A percentile compares a stretch with the other conserved stretches of the same genome.
phyloP scores from a whole-genome alignment of 78 protist genomes.

The Dictyostelium capitatum region DNA sequence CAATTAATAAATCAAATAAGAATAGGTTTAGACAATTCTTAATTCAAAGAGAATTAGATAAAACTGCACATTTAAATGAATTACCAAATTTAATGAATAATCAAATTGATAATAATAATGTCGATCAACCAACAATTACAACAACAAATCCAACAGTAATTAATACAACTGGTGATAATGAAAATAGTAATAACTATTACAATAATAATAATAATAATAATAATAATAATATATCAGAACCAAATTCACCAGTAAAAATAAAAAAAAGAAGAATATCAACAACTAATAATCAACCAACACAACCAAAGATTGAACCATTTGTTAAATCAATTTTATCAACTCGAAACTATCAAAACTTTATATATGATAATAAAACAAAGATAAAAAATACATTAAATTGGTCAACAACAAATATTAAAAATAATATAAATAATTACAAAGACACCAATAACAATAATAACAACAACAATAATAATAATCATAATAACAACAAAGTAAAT shows the following conservation, averaged over 20 bases:
- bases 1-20: not conserved
- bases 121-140: not conserved
- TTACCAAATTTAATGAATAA: not conserved
- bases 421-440: conserved; percentile 10
- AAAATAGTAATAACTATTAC: not conserved
- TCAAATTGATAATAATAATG: not conserved
- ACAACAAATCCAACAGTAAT: not conserved
- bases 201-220: too few relatives aligned
- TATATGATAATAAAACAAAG: not conserved
- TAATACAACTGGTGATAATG: not conserved
- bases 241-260: not conserved
- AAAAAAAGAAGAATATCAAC: conserved; percentile 4
- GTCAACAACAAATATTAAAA: not conserved
- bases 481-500: not conserved
- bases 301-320: not conserved
- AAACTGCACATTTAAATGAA: not conserved
- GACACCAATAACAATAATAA: conserved; percentile 10
- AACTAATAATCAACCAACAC: not conserved
- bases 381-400: not conserved
- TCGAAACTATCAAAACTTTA: not conserved
- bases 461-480: not conserved
- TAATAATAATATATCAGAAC: not conserved
- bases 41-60: conserved; percentile 2
- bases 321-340: not conserved
- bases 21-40: not conserved